Evolutionary conservation across 768 basidiomycete species (phyloP).

Genomic region (Kwoniella newhampshirensis): DNA sequence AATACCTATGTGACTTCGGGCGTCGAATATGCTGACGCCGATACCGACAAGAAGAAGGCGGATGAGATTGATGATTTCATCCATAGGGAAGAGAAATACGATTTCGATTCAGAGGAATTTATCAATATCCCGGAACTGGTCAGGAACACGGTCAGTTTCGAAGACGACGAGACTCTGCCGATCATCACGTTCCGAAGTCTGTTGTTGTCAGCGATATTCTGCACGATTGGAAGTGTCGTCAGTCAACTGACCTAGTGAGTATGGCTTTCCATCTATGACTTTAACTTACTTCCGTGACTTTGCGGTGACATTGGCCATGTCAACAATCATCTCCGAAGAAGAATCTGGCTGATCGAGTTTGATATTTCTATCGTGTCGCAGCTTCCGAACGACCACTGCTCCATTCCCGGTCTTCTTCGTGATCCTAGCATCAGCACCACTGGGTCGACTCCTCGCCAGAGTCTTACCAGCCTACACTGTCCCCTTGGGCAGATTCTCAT

Average conservation of each 20-base stretch:
- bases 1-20: too few species aligned
- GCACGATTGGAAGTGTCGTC: conserved; percentile 13
- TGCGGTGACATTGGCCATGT: too few species aligned
- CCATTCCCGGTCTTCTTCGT: conserved; percentile 23
- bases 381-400: conserved; percentile 16
- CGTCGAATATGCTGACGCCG: too few species aligned
- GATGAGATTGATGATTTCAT: conserved; percentile 4
- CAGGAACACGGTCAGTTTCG: conserved; percentile 14
- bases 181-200: conserved; percentile 11
- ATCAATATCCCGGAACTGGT: conserved; percentile 13
- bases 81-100: conserved; percentile 3
- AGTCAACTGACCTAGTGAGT: conserved; percentile 7
- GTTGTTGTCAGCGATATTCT: conserved; percentile 7
- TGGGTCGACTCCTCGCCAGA: background rate
- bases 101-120: conserved; percentile 21
- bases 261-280: too few species aligned
- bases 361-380: background rate
- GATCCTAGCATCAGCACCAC: conserved; percentile 8
- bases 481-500: conserved; percentile 4
- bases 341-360: too few species aligned
- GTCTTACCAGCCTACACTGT: conserved; percentile 1
- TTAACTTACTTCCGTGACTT: too few species aligned
- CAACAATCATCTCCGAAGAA: too few species aligned
- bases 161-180: conserved; percentile 12
- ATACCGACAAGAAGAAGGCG: too few species aligned